phyloP scores from a whole-genome alignment of 768 basidiomycete species.

The Pleurotus pulmonarius region DNA sequence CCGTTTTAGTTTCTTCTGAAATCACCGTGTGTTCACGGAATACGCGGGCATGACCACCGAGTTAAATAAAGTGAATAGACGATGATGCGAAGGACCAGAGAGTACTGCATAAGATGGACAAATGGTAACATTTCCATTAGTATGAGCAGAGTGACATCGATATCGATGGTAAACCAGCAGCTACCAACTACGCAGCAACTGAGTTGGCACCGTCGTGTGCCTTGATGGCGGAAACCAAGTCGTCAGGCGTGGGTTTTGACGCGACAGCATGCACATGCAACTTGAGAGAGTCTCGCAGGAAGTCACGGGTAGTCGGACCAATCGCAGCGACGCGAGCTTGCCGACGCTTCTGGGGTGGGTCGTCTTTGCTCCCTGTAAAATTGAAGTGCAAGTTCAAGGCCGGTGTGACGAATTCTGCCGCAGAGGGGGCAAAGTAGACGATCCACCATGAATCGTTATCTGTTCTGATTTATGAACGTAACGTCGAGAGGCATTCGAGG shows the following conservation, averaged over 20 bases:
- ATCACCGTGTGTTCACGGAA: too few relatives aligned
- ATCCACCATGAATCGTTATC: slow-evolving; percentile 54
- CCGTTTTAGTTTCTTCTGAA: too few relatives aligned
- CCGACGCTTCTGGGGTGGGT: not conserved
- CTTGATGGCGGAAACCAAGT: slow-evolving; percentile 34
- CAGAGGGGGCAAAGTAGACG: slow-evolving; percentile 73
- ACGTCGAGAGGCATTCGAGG: not conserved
- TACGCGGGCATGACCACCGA: too few relatives aligned
- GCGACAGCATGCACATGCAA: slow-evolving; percentile 55
- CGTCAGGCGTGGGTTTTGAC: slow-evolving; percentile 51
- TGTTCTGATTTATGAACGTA: slow-evolving; percentile 9
- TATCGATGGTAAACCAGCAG: too few relatives aligned
- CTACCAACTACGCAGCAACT: too few relatives aligned
- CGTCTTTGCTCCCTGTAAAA: slow-evolving; percentile 20
- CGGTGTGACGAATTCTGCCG: slow-evolving; percentile 54
- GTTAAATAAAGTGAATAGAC: too few relatives aligned
- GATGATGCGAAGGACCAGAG: too few relatives aligned
- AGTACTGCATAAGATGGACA: too few relatives aligned
- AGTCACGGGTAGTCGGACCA: slow-evolving; percentile 61
- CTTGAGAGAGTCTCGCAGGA: slow-evolving; percentile 39
- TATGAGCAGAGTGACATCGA: too few relatives aligned
- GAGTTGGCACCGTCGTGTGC: not conserved
- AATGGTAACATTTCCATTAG: too few relatives aligned
- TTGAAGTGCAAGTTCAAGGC: slow-evolving; percentile 41
- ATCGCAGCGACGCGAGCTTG: slow-evolving; percentile 52